phyloP scores from a whole-genome alignment of 2,329 filamentous ascomycete species.

The Botrytis elliptica region DNA sequence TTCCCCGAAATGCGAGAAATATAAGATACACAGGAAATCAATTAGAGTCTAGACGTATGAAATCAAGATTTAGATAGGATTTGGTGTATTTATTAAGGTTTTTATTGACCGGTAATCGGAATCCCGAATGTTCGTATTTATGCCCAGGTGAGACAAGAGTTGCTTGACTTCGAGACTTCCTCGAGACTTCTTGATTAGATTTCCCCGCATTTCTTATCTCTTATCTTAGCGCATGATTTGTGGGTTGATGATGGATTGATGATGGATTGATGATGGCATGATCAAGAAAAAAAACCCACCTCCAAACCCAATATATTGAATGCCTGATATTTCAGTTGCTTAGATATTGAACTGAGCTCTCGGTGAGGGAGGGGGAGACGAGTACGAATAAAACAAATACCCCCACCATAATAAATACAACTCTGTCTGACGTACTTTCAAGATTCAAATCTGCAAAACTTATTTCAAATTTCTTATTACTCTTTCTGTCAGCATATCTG shows the following conservation, averaged over 20 bases:
- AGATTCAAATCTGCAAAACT: neutral
- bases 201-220: constrained; percentile 20
- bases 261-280: neutral
- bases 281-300: neutral
- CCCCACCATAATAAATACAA: neutral
- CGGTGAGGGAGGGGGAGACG: neutral
- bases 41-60: neutral
- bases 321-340: neutral
- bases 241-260: neutral
- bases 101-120: neutral
- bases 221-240: constrained; percentile 8
- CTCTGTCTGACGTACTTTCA: neutral
- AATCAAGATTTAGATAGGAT: neutral
- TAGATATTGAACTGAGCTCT: neutral
- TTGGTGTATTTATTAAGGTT: neutral
- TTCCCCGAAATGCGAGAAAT: constrained; percentile 10
- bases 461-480: constrained; percentile 4
- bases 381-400: neutral
- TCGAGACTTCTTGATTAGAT: neutral
- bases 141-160: neutral
- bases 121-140: neutral
- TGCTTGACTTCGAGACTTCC: neutral
- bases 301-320: no score
- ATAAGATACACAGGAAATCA: neutral
- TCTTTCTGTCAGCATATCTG: constrained; percentile 9